Evolutionary conservation across 495 filamentous ascomycete species (phyloP).

Genomic region (Darksidea phi): DNA sequence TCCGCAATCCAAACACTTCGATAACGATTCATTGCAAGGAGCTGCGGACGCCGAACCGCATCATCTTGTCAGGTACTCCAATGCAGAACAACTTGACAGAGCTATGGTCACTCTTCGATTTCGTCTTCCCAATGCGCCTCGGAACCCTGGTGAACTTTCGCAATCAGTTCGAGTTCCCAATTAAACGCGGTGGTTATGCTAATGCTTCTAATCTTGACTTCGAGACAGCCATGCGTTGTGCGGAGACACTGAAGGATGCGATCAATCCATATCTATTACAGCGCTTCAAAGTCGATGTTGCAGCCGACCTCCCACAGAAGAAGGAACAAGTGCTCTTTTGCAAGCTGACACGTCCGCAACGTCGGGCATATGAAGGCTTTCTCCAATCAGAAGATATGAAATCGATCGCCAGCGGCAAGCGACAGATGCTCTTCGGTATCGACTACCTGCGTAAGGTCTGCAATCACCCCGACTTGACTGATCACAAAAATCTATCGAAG

Average conservation of each 20-base stretch:
- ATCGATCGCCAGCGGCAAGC: constrained; percentile 67
- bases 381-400: constrained; percentile 79
- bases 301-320: constrained; percentile 89
- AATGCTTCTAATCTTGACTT: constrained; percentile 91
- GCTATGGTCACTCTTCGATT: constrained; percentile 95
- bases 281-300: constrained; percentile 89
- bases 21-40: constrained; percentile 94
- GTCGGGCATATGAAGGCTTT: constrained; percentile 73
- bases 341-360: constrained; percentile 76
- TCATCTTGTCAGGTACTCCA: constrained; percentile 93
- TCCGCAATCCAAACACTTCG: constrained; percentile 87
- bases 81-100: constrained; percentile 98
- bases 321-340: constrained; percentile 94
- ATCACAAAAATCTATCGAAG: constrained; percentile 59
- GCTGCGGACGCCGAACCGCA: constrained; percentile 77
- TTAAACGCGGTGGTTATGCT: constrained; percentile 86
- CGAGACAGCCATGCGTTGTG: constrained; percentile 85
- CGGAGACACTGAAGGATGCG: constrained; percentile 83
- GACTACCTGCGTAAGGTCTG: constrained; percentile 94
- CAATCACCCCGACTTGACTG: constrained; percentile 87
- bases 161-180: constrained; percentile 86
- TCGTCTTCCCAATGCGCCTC: constrained; percentile 91
- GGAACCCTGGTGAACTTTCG: constrained; percentile 88
- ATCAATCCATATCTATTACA: constrained; percentile 94
- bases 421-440: constrained; percentile 82